Evolutionary conservation across 768 basidiomycete genomes (phyloP).

Genomic region (Agaricus blazei): DNA sequence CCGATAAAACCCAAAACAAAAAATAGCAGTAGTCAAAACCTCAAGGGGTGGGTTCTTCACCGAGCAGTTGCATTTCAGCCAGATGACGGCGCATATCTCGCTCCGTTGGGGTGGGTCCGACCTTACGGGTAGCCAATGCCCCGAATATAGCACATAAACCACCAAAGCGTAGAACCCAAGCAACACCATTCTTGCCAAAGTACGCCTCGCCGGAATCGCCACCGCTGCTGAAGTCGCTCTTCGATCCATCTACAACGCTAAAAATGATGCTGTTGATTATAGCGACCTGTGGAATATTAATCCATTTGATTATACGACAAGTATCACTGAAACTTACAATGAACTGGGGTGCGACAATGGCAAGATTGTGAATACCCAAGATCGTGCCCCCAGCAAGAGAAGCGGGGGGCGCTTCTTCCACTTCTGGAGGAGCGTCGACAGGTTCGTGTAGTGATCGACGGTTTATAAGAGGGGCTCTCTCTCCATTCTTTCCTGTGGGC

Average conservation of each 20-base stretch:
- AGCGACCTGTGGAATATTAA: conserved; percentile 54
- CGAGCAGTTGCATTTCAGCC: conserved; percentile 72
- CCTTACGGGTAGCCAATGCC: conserved; percentile 72
- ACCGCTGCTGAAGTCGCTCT: conserved; percentile 31
- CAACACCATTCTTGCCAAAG: conserved; percentile 83
- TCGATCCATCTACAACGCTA: conserved; percentile 63
- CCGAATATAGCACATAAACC: conserved; percentile 84
- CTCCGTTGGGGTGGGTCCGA: conserved; percentile 88
- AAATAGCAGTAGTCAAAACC: background rate
- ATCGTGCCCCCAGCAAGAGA: conserved; percentile 85
- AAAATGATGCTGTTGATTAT: conserved; percentile 86
- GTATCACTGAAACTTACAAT: conserved; percentile 50
- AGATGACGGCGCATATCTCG: conserved; percentile 82
- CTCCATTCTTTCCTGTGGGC: conserved; percentile 27
- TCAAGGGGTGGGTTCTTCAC: conserved; percentile 52
- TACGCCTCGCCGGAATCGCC: conserved; percentile 47
- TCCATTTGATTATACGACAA: conserved; percentile 3
- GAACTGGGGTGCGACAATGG: conserved; percentile 94
- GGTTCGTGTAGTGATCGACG: conserved; percentile 52
- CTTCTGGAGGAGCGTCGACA: conserved; percentile 26
- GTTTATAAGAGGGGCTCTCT: conserved; percentile 57
- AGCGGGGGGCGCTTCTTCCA: conserved; percentile 32
- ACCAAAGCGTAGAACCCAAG: conserved; percentile 92
- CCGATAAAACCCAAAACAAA: background rate
- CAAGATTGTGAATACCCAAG: conserved; percentile 91